Base-by-base conservation (phyloP, 225 moss, liverwort and hornwort species). In the Marchantia paleacea region DNA sequence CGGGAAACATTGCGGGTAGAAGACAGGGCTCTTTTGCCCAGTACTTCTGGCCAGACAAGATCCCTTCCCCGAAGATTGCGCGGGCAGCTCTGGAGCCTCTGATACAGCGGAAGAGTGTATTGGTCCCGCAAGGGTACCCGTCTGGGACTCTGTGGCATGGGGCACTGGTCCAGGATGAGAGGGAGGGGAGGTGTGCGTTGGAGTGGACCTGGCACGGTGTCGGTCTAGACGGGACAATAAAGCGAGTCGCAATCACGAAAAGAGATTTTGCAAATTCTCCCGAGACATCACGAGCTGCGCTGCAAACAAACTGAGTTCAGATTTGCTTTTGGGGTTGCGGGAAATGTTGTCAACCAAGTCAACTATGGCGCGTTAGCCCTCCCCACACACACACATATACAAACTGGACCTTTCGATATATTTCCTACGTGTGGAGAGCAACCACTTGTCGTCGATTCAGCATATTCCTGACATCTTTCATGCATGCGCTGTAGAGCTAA, bases 281-380 rank as follows among this genome's bases (percentile, higher is more conserved):
- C 73, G 7, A 54, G 31, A 73, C 73, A 73, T 73, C 73, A 73
- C 73, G 73, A 73, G 73, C 19, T 70, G 69, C 18, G 20, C 66
- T 66, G 48, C 39, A 19, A 70, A 39, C 18, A 49, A 70, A 70
- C 69, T 48, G 69, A 49, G 47, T 48, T 70, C 69, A 70, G 69
- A 70, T 70, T 70, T 20, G 28, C 7, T 18, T 70, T 13, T 30
- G 9, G 9, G 3, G 16, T 13, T 0, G 47, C 0, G 48, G 69
- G 19, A 70, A 19, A 70, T 39, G 26, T 49, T 70, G 29, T 20
- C 9, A 48, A 49, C 7, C 47, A 70, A 70, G 69, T 70, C 69
- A 70, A 70, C 69, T 70, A 47, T 49, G 69, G 69, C 18, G 19
- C 47, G 47, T 49, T 39, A 39, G 39, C 39, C 2, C 39, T 39